A percentile compares a stretch with the other conserved stretches of the same genome.
Conservation (phyloP, 108 stramenopile genomes). For the Fragilariopsis cylindrus region DNA sequence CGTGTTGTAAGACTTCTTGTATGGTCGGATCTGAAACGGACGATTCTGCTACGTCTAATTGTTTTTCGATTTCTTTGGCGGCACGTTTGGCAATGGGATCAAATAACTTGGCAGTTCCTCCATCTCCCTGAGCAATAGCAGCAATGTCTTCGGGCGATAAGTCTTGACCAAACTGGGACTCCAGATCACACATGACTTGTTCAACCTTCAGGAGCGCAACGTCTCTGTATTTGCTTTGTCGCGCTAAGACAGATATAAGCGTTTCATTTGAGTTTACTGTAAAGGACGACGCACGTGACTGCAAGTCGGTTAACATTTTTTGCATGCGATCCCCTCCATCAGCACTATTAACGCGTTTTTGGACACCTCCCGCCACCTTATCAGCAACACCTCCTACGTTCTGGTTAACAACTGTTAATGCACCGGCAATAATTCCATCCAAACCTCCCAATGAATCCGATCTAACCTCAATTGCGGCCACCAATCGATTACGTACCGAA, state of each 20-base stretch:
- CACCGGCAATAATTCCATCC: slow-evolving; percentile 90
- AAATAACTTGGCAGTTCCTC: slow-evolving; percentile 80
- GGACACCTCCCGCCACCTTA: slow-evolving; percentile 12
- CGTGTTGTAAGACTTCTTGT: slow-evolving; percentile 56
- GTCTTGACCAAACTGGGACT: slow-evolving; percentile 69
- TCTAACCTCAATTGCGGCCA: slow-evolving; percentile 80
- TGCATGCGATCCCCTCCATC: slow-evolving; percentile 46
- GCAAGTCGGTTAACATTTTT: slow-evolving; percentile 55
- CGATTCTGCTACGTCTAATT: slow-evolving; percentile 76
- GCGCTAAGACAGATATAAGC: slow-evolving; percentile 73
- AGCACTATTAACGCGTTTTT: not conserved
- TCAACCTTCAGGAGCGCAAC: slow-evolving; percentile 74
- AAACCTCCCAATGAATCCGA: slow-evolving; percentile 83
- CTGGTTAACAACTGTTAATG: slow-evolving; percentile 49
- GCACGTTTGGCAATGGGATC: slow-evolving; percentile 82
- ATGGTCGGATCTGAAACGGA: slow-evolving; percentile 56
- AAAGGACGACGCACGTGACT: slow-evolving; percentile 51
- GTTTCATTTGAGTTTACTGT: slow-evolving; percentile 81
- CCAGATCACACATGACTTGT: slow-evolving; percentile 67
- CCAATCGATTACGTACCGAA: slow-evolving; percentile 69
- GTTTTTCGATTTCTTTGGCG: slow-evolving; percentile 80
- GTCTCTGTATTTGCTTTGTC: slow-evolving; percentile 69
- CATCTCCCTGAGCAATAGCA: slow-evolving; percentile 72
- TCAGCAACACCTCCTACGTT: slow-evolving; percentile 8
- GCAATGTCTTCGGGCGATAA: slow-evolving; percentile 78